phyloP scores from a whole-genome alignment of 306 rosid genomes.

The Cercis canadensis region DNA sequence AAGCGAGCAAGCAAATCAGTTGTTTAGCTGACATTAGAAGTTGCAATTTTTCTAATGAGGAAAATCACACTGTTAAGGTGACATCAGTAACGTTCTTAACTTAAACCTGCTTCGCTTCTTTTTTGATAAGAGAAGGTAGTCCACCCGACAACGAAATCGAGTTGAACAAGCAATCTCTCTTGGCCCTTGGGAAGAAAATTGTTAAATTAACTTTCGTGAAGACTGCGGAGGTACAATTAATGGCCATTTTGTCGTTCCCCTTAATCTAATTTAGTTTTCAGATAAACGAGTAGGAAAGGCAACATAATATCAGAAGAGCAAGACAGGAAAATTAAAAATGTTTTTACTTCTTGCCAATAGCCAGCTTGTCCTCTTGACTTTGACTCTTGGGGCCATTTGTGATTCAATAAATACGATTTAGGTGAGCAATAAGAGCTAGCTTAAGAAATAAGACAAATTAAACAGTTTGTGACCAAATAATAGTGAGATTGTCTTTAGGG shows the following conservation, averaged over 20 bases:
- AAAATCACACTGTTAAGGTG: conserved; percentile 43
- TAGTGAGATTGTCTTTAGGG: too few relatives aligned
- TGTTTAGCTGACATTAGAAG: conserved; percentile 65
- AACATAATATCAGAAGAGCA: too few relatives aligned
- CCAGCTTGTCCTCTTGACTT: conserved; percentile 17
- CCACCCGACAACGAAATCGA: conserved; percentile 64
- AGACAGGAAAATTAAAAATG: too few relatives aligned
- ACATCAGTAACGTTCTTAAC: conserved; percentile 50
- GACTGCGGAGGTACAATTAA: too few relatives aligned
- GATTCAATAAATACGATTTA: background rate
- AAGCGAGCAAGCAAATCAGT: conserved; percentile 68
- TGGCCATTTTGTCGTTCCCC: too few relatives aligned
- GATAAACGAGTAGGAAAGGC: too few relatives aligned
- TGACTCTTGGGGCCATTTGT: conserved; percentile 39
- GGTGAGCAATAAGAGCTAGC: background rate
- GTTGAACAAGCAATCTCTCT: conserved; percentile 61
- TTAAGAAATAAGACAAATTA: too few relatives aligned
- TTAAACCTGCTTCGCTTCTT: conserved; percentile 40
- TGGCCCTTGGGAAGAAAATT: too few relatives aligned
- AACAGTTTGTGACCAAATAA: too few relatives aligned
- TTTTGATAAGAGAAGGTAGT: conserved; percentile 43
- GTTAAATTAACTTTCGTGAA: too few relatives aligned
- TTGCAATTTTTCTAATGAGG: conserved; percentile 34
- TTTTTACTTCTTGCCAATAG: conserved; percentile 18
- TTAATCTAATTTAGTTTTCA: too few relatives aligned